phyloP scores from a whole-genome alignment of 495 filamentous ascomycete species.

The Chaetomium tenue region DNA sequence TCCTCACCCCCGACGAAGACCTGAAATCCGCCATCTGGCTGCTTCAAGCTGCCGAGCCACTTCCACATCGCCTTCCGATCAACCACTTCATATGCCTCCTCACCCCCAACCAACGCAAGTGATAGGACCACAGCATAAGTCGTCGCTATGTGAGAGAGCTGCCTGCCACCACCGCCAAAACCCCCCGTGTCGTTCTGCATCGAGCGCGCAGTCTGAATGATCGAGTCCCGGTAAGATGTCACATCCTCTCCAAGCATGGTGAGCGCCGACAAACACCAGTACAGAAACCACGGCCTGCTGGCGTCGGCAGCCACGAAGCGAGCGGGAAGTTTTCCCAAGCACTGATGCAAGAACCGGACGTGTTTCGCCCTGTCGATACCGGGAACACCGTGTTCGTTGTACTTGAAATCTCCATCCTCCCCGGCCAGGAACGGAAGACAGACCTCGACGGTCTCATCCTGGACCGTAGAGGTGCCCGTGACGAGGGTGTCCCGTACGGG shows the following conservation, averaged over 20 bases:
- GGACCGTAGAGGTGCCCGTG: constrained; percentile 66
- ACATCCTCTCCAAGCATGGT: constrained; percentile 74
- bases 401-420: constrained; percentile 40
- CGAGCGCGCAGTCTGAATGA: constrained; percentile 67
- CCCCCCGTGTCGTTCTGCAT: constrained; percentile 83
- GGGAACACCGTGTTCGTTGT: constrained; percentile 71
- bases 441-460: constrained; percentile 62
- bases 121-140: constrained; percentile 80
- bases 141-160: constrained; percentile 81
- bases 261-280: constrained; percentile 80
- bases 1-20: constrained; percentile 80
- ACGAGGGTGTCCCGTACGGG: constrained; percentile 63
- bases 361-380: constrained; percentile 67
- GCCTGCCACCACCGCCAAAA: constrained; percentile 92
- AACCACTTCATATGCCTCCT: constrained; percentile 68
- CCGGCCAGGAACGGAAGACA: constrained; percentile 69
- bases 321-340: constrained; percentile 62
- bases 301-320: constrained; percentile 71
- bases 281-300: constrained; percentile 85
- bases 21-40: constrained; percentile 77
- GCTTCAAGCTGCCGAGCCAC: constrained; percentile 83
- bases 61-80: constrained; percentile 83
- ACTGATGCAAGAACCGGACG: constrained; percentile 68
- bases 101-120: constrained; percentile 71
- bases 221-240: constrained; percentile 61